Evolutionary conservation across 768 basidiomycete genomes (phyloP), one percentile per base, ranked within the genome.

Genomic region (Tephrocybe sp.): DNA sequence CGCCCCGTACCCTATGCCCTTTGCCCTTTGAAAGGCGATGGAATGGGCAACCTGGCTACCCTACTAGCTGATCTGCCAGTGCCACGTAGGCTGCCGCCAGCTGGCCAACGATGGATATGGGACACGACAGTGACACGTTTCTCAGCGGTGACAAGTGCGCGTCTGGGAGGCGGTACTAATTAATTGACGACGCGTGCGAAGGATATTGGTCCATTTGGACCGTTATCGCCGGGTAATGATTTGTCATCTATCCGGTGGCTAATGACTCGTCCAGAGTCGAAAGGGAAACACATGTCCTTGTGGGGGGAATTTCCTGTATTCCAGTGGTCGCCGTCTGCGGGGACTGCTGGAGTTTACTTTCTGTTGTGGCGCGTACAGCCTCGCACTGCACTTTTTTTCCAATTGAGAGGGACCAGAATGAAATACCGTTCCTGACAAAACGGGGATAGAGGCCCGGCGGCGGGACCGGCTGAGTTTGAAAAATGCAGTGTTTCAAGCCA

Each of bases 381-480:
- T 47, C 23, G 37, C 53, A 54, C 53, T 19, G 56, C 50, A 6
- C 8, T 12, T 34, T 15, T 47, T 49, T 19, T 37, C 40, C 25
- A 19, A 48, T 9, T 42, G 22, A 15, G 23, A 11, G 41, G 27
- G 29, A 15, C 16, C 30, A 44, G 29, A 44, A 29, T 46, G 21
- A 36, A 39, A 19, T 6, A 18, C 23, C 34, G 42, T 42, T 47
- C 53, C 50, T 49, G 34, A 37, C 30, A 33, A 22, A 19, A 18
- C 49, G 56, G 53, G 22, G 42, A 45, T 11, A 21, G 18, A 10
- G 25, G 39, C 24, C 46, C 45, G 53, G 39, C 15, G 44, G 38
- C 53, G 53, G 53, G 46, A 16, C 51, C 53, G 56, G 47, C 58
- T 50, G 58, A 59, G 58, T 59, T 55, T 50, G 29, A 59, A 59